A percentile compares a stretch with the other conserved stretches of the same genome.
Evolutionary conservation across 306 rosid species (phyloP).

Genomic region (Chamaecrista fasciculata): DNA sequence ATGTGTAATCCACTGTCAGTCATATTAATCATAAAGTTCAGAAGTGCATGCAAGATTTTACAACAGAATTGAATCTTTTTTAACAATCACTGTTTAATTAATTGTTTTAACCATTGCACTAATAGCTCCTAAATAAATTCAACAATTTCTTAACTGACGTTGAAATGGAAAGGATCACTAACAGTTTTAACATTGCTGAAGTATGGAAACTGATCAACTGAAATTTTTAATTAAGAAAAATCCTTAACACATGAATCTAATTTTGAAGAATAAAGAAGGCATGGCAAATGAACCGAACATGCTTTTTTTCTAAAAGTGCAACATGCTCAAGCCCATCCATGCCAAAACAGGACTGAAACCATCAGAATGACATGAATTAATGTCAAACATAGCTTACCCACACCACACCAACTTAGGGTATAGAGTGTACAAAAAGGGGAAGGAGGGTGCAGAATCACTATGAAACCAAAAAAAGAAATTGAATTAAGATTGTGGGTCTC

Average conservation of each 20-base stretch:
- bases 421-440: slow-evolving; percentile 30
- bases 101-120: too few relatives aligned
- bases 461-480: slow-evolving; percentile 20
- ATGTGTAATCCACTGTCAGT: slow-evolving; percentile 45
- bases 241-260: neutral
- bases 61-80: too few relatives aligned
- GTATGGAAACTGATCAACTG: too few relatives aligned
- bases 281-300: slow-evolving; percentile 24
- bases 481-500: slow-evolving; percentile 1
- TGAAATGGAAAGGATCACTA: too few relatives aligned
- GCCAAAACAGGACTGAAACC: slow-evolving; percentile 32
- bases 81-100: too few relatives aligned
- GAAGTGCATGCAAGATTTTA: too few relatives aligned
- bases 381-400: slow-evolving; percentile 28
- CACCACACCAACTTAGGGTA: slow-evolving; percentile 38
- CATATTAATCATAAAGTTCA: slow-evolving; percentile 39
- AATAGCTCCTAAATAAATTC: too few relatives aligned
- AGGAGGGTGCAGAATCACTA: neutral
- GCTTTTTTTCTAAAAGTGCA: slow-evolving; percentile 29
- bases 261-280: too few relatives aligned
- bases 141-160: too few relatives aligned
- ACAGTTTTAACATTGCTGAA: too few relatives aligned
- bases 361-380: slow-evolving; percentile 26
- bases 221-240: too few relatives aligned
- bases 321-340: slow-evolving; percentile 36